A percentile compares a stretch with the other conserved stretches of the same genome.
Evolutionary conservation across 2,329 filamentous ascomycete species (phyloP).

Genomic region (Monascus ruber): DNA sequence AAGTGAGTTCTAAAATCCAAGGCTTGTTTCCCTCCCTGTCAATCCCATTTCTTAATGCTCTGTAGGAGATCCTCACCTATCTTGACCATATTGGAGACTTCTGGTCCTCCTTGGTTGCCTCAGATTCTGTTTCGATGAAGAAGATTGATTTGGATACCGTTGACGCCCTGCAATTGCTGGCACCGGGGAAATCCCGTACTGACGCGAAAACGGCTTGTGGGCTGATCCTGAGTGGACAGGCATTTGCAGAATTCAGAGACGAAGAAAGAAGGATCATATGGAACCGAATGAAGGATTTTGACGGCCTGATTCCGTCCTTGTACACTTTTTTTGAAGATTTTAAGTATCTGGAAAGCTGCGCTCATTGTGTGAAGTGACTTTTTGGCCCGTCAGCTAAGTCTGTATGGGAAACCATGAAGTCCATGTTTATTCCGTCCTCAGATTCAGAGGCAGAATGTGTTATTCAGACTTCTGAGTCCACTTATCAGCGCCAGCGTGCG

Average conservation of each 20-base stretch:
- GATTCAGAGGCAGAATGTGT: conserved; percentile 7
- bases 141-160: conserved; percentile 20
- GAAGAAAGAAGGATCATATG: conserved; percentile 20
- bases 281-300: conserved; percentile 13
- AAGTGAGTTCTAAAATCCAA: too few relatives aligned
- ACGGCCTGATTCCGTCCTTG: conserved; percentile 27
- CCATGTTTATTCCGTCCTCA: conserved; percentile 3
- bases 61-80: conserved; percentile 23
- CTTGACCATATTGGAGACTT: conserved; percentile 21
- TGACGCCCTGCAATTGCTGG: conserved; percentile 20
- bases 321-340: conserved; percentile 28
- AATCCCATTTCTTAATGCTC: too few relatives aligned
- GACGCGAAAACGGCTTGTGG: conserved; percentile 16
- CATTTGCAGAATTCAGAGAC: conserved; percentile 21
- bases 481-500: conserved; percentile 8
- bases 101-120: conserved; percentile 18
- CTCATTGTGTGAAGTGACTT: conserved; percentile 18
- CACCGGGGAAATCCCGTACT: conserved; percentile 14
- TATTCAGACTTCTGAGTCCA: conserved; percentile 14
- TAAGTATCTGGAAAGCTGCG: conserved; percentile 19
- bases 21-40: too few relatives aligned
- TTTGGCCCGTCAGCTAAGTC: too few relatives aligned
- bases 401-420: conserved; percentile 1
- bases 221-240: conserved; percentile 16
- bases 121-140: conserved; percentile 13